Evolutionary conservation across 306 rosid genomes (phyloP), one percentile per base, ranked within the genome.

Genomic region (Prunus padus): DNA sequence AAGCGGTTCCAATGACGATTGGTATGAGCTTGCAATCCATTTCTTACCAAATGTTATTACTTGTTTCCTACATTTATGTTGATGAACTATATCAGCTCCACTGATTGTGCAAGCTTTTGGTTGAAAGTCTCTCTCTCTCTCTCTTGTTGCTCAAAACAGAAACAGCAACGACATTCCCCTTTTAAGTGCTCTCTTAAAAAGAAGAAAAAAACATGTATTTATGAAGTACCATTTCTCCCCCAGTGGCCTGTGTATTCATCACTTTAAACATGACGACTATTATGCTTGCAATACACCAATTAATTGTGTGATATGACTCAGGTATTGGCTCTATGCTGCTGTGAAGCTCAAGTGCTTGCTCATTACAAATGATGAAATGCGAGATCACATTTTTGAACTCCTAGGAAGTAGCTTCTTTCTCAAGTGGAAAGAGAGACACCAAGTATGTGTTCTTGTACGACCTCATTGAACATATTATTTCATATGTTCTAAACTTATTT

Each of bases 401-500:
- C 72, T 90, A 20, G 96, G 96, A 81, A 87, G 86, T 73, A 88
- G 80, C 84, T 89, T 90, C 89, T 89, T 95, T 61, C 88, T 78
- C 69, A 90, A 89, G 83, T 95, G 98, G 98, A 95, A 95, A 83
- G 97, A 92, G 83, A 85, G 87, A 77, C 98, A 95, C 83, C 98
- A 90, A 63, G 98, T 92, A 82, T 74, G 83, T 80, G 69, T 54
- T 75, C 37, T 72, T 57, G 66, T 60, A 77, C 56, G 70, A 46
- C 73, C 46, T 60, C 44, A 51, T 55, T 52, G 18, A 23, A 64
- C 23, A n/a, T 69, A 9, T 49, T 59, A 8, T 62, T 59, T 13
- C 23, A 22, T 64, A 57, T 40, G 59, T 37, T 59, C 42, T 49
- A 8, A 9, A 49, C 16, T 23, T 68, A 46, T 65, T 15, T 8